These are phyloP conservation scores for Russula abietina DNA, from an alignment of 768 basidiomycete species.

Conservation along the genomic window DNA sequence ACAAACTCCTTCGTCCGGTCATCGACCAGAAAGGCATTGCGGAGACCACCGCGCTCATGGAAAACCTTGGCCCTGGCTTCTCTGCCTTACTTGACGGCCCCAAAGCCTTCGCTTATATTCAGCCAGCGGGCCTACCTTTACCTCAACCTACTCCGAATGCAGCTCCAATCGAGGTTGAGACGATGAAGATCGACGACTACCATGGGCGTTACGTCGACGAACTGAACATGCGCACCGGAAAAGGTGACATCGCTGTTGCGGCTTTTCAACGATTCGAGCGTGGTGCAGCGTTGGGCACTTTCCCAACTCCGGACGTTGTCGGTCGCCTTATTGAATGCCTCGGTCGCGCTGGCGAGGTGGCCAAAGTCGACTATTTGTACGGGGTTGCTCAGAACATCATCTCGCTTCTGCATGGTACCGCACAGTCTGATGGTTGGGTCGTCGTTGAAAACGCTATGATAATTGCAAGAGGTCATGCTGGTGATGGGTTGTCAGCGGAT, in stretches of 20 bases:
- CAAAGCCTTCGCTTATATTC: not conserved
- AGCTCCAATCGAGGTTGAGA: not conserved
- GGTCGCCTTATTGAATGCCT: conserved; percentile 61
- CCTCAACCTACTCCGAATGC: conserved; percentile 9
- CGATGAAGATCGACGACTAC: conserved; percentile 27
- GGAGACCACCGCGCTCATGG: conserved; percentile 13
- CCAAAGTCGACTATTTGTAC: conserved; percentile 64
- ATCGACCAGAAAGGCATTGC: conserved; percentile 13
- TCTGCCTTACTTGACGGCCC: conserved; percentile 31
- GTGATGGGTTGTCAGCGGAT: conserved; percentile 74
- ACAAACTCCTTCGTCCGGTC: conserved; percentile 12
- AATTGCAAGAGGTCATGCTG: conserved; percentile 74
- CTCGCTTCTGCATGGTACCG: conserved; percentile 36
- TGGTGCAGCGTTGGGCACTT: conserved; percentile 40
- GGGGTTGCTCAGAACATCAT: conserved; percentile 59
- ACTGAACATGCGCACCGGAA: conserved; percentile 18
- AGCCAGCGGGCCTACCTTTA: conserved; percentile 17
- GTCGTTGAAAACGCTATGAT: conserved; percentile 85
- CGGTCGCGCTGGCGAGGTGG: conserved; percentile 55
- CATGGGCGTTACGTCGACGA: conserved; percentile 33
- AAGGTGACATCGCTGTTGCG: conserved; percentile 29
- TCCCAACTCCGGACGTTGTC: conserved; percentile 48
- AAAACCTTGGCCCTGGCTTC: conserved; percentile 32
- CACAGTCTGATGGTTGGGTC: conserved; percentile 62
- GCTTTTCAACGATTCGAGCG: conserved; percentile 48